Evolutionary conservation across 805 yeast genomes (phyloP).

Genomic region (Metschnikowia sp.): DNA sequence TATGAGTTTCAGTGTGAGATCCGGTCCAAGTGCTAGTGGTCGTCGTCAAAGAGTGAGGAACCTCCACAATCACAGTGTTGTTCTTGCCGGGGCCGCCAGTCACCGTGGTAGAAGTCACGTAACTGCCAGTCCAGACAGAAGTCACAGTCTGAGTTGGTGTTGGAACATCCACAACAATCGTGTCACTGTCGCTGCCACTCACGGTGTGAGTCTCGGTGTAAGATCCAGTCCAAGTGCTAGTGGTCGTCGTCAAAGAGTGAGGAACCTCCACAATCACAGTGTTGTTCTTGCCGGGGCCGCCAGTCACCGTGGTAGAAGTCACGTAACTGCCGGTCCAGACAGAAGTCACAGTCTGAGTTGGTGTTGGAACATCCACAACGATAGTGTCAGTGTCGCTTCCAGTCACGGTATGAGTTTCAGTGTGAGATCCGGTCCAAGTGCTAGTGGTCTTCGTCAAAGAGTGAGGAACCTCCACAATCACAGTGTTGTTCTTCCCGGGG

Average conservation of each 20-base stretch:
- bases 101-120: conserved; percentile 7
- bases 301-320: conserved; percentile 4
- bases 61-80: conserved; percentile 8
- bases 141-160: conserved; percentile 8
- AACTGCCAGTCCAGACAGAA: conserved; percentile 9
- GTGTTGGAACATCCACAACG: conserved; percentile 13
- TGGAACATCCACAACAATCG: not conserved
- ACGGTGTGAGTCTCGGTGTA: conserved; percentile 20
- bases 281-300: conserved; percentile 3
- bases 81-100: not conserved
- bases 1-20: not conserved
- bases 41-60: conserved; percentile 12
- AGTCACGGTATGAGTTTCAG: conserved; percentile 7
- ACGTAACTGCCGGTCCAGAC: conserved; percentile 5
- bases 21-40: conserved; percentile 8
- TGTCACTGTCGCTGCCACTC: not conserved
- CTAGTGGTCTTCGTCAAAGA: conserved; percentile 1
- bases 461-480: conserved; percentile 5
- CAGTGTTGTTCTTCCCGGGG: conserved; percentile 1
- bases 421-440: conserved; percentile 9
- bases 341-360: conserved; percentile 8
- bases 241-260: conserved; percentile 7
- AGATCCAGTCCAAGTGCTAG: conserved; percentile 17
- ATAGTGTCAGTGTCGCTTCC: conserved; percentile 1
- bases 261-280: conserved; percentile 17